Evolutionary conservation across 805 yeast genomes (phyloP).

Genomic region (Maudiozyma serrabonitensis): DNA sequence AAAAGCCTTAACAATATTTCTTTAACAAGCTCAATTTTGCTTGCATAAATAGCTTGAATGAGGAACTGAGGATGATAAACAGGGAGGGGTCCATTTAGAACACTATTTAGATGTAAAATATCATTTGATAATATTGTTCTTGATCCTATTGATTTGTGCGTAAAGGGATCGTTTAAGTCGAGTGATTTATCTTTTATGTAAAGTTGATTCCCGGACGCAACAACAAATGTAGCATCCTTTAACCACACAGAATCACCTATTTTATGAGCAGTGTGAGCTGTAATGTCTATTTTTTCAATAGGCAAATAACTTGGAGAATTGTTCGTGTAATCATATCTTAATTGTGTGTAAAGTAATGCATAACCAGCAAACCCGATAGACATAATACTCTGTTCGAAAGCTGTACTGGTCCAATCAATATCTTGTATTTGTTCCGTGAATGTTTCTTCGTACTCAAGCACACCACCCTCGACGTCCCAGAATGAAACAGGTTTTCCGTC

Average conservation of each 20-base stretch:
- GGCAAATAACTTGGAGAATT: conserved; percentile 67
- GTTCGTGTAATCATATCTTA: conserved; percentile 84
- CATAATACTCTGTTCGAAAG: conserved; percentile 56
- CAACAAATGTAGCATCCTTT: conserved; percentile 63
- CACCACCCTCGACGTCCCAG: conserved; percentile 70
- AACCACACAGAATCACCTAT: conserved; percentile 91
- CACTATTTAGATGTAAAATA: conserved; percentile 61
- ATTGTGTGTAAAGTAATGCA: conserved; percentile 65
- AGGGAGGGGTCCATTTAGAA: conserved; percentile 83
- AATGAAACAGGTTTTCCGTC: conserved; percentile 44
- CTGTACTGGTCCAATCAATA: conserved; percentile 80
- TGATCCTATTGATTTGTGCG: conserved; percentile 48
- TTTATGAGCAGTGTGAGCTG: conserved; percentile 60
- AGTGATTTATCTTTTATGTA: conserved; percentile 67
- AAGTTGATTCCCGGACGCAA: conserved; percentile 85
- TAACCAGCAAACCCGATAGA: conserved; percentile 66
- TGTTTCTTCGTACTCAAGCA: conserved; percentile 49
- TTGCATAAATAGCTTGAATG: conserved; percentile 62
- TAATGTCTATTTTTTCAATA: conserved; percentile 61
- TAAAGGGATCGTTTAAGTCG: conserved; percentile 44
- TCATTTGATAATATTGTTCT: conserved; percentile 43
- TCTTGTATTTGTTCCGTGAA: conserved; percentile 45
- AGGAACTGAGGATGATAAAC: conserved; percentile 84
- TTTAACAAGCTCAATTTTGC: conserved; percentile 45
- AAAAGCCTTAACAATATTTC: conserved; percentile 48